Evolutionary conservation across 2,329 filamentous ascomycete species (phyloP), one percentile per base, ranked within the genome.

Genomic region (Macrophomina tecta): DNA sequence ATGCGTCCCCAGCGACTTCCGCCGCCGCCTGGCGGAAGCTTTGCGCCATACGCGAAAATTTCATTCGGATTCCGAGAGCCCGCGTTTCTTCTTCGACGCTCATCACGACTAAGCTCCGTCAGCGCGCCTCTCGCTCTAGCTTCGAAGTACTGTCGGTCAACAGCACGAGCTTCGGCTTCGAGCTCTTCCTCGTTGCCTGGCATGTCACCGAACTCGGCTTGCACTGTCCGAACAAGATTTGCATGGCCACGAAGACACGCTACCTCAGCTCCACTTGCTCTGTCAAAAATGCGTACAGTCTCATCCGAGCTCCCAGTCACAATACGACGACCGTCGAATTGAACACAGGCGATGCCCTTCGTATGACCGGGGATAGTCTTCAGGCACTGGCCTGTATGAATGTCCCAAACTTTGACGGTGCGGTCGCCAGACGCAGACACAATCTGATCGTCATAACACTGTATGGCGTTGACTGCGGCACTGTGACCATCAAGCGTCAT

Each of bases 251-350:
- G 86, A 8, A 99, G 84, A 74, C 91, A 94, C 16, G 94, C 94
- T 5, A 98, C 93, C 78, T 98, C 94, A 11, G 95, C 89, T 4
- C 91, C 91, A 0, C 93, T 93, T 53, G 87, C 86, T 52, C 91
- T 90, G 76, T 98, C 95, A 76, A 97, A 99, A 23, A 99, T 95
- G 71, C 95, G 93, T 38, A 99, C 93, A 48, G 95, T 94, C 75
- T 96, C 93, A 77, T 99, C 95, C 72, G 94, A 97, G 78, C 94
- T 97, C 2, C 95, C 95, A 72, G 93, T 97, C 62, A 99, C 93
- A 69, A 99, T 96, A 23, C 95, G 88, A 61, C 92, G 89, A 32
- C 93, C 93, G 76, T 99, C 95, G 75, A 95, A 98, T 78, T 99
- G 94, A 16, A 99, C 94, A 77, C 95, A 99, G 2, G 95, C 95